Percentiles rank a stretch among this genome's conserved stretches.
These are phyloP conservation scores for Amborella trichopoda DNA, from an alignment of 164 flowering plant genomes.

Conservation along the genomic window DNA sequence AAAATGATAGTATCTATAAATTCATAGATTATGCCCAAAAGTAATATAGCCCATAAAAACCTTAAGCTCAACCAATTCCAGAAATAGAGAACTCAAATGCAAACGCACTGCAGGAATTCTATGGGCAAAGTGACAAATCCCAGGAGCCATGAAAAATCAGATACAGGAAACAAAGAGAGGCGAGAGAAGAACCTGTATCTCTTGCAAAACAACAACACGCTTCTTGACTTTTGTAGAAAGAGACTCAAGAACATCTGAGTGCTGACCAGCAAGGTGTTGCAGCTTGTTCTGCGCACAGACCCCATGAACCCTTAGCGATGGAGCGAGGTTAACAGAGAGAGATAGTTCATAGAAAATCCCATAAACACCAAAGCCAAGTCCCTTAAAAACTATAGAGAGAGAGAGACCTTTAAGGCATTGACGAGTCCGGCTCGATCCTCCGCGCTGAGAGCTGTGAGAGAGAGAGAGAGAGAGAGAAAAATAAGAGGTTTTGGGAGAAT, in stretches of 20 bases:
- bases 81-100: too few relatives aligned
- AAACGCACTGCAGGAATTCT: too few relatives aligned
- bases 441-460: constrained; percentile 19
- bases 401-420: constrained; percentile 25
- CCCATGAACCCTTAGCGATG: background rate
- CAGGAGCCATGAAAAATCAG: too few relatives aligned
- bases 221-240: constrained; percentile 30
- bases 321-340: background rate
- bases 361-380: background rate
- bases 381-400: background rate
- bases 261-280: constrained; percentile 29
- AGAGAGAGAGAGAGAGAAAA: background rate
- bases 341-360: background rate
- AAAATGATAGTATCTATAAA: too few relatives aligned
- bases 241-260: constrained; percentile 28
- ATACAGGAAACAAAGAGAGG: too few relatives aligned
- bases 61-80: too few relatives aligned
- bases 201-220: constrained; percentile 33
- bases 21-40: too few relatives aligned
- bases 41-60: too few relatives aligned
- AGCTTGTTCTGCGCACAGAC: constrained; percentile 23
- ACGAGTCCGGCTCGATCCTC: constrained; percentile 37
- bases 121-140: too few relatives aligned
- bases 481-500: too few relatives aligned
- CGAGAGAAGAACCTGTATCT: constrained; percentile 25